These are phyloP conservation scores for Trametes villosa DNA, from an alignment of 768 basidiomycete genomes.

Conservation along the genomic window DNA sequence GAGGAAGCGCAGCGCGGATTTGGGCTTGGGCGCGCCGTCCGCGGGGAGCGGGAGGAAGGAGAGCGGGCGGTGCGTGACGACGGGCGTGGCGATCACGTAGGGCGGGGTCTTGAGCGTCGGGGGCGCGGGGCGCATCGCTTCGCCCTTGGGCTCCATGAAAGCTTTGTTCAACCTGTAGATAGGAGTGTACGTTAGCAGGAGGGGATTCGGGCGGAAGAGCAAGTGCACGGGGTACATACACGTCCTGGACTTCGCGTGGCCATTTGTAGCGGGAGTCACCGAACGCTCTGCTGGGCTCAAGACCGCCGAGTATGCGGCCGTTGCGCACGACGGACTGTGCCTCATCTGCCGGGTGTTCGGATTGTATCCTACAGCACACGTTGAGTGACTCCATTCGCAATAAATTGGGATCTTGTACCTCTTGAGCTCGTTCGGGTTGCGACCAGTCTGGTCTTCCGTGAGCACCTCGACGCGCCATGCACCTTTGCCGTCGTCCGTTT, in stretches of 20 bases:
- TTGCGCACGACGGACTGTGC: constrained; percentile 70
- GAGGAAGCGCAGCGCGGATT: constrained; percentile 66
- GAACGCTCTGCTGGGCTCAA: constrained; percentile 87
- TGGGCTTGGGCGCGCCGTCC: constrained; percentile 29
- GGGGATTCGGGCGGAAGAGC: too few relatives aligned
- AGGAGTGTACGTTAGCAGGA: neutral
- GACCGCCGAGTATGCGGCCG: constrained; percentile 84
- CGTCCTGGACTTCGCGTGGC: constrained; percentile 71
- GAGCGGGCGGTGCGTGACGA: constrained; percentile 77
- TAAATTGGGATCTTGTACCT: constrained; percentile 55
- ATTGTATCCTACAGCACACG: constrained; percentile 57
- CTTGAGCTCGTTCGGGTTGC: constrained; percentile 82
- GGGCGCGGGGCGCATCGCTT: constrained; percentile 62
- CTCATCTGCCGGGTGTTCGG: constrained; percentile 83
- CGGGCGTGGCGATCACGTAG: constrained; percentile 87
- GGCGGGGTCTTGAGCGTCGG: constrained; percentile 81
- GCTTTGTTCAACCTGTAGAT: constrained; percentile 57
- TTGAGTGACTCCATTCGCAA: neutral
- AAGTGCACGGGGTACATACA: constrained; percentile 46
- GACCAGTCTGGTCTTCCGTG: constrained; percentile 94
- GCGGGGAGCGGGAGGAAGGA: constrained; percentile 48
- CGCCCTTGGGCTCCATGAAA: constrained; percentile 67
- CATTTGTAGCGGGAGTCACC: constrained; percentile 93
- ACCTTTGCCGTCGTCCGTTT: constrained; percentile 63
- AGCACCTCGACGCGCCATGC: constrained; percentile 93